These are phyloP conservation scores for Dryas drummondii DNA, from an alignment of 306 rosid species.

Conservation along the genomic window DNA sequence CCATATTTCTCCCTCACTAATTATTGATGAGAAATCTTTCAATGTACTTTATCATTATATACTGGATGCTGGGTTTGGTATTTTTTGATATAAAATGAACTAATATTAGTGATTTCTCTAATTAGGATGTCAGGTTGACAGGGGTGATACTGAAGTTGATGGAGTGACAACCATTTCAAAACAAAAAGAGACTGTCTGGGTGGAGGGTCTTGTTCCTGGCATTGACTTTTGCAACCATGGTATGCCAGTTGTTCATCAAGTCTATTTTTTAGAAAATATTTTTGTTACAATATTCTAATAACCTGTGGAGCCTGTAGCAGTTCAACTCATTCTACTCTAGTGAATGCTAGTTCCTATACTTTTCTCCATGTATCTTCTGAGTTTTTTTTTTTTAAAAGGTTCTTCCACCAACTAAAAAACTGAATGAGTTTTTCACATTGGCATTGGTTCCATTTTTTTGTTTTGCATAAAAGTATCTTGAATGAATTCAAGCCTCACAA, in stretches of 20 bases:
- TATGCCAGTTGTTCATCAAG: conserved; percentile 32
- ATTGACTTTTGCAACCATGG: conserved; percentile 98
- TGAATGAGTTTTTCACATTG: neutral
- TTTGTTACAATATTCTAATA: neutral
- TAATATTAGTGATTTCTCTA: conserved; percentile 21
- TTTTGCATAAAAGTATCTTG: too few species aligned
- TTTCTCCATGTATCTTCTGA: neutral
- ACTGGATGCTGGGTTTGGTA: conserved; percentile 16
- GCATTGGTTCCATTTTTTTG: neutral
- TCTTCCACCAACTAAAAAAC: neutral
- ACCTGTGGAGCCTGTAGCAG: neutral
- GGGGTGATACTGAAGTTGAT: conserved; percentile 37
- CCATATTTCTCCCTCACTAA: conserved; percentile 2
- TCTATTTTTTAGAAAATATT: neutral
- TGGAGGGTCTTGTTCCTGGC: conserved; percentile 98
- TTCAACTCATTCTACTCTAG: neutral
- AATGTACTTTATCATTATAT: neutral
- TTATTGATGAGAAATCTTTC: neutral
- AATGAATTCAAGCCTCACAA: too few species aligned
- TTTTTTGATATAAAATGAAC: conserved; percentile 19
- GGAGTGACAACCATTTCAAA: conserved; percentile 36
- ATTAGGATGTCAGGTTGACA: conserved; percentile 48
- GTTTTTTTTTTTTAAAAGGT: neutral
- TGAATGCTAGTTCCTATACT: neutral
- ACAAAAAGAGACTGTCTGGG: conserved; percentile 70